Evolutionary conservation across 129 eudicot genomes (phyloP), one percentile per base, ranked within the genome.

Genomic region (Tagetes patula): DNA sequence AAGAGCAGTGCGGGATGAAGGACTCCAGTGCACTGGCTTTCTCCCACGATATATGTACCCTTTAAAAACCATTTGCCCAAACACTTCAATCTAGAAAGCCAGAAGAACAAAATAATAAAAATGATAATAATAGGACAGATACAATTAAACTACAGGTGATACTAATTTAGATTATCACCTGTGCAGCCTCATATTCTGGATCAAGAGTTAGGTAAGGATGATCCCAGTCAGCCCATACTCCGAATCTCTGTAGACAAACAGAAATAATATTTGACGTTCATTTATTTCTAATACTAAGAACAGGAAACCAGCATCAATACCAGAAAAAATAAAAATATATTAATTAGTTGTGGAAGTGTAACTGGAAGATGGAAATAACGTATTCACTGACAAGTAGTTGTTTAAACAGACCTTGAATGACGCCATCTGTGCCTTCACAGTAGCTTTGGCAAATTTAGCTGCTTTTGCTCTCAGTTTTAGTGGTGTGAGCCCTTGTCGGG

Each of bases 1-100:
- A 54, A 95, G 97, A 65, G 99, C 99, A 73, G 99, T 95, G 74
- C 96, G 87, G 41, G 99, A 95, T 54, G 99, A 90, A 71, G 99
- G 97, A 64, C 99, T 95, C 99, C 99, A 95, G 70, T 95, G 99
- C 71, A 95, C 99, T 45, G 99, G 99, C 78, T 95, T 95, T 80
- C 95, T 86, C 67, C 99, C 99, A 75, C 99, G 84, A 74, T 86
- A 95, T 56, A 95, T 90, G 78, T 88, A 84, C 52, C 96, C 99
- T 81, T 85, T 88, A 34, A 90, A 80, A 54, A 82, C 94, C 65
- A 59, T 59, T 59, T 59, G 65, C 65, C 65, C 65, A 59, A 59
- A 59, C 39, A 59, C 65, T 59, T 59, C 65, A 59, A 59, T 32
- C 65, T 59, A 59, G 14, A 59, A 59, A 59, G 39, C 65, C 65